Base-by-base conservation (phyloP, 805 yeast species). In the Aciculoconidium aculeatum region DNA sequence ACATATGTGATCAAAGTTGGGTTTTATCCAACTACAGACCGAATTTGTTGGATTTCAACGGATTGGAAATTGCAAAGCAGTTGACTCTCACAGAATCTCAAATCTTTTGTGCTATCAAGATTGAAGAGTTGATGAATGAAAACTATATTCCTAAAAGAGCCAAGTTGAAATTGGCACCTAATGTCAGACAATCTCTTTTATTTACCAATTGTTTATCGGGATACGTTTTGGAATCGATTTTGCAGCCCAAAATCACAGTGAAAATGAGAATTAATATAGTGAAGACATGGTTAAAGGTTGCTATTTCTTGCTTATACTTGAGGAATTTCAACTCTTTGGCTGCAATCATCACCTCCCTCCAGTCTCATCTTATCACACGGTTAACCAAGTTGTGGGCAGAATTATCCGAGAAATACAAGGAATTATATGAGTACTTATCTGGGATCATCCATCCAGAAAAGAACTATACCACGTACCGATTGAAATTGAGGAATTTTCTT, bases 321-420 rank as follows among this genome's bases (percentile, higher is more conserved):
- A 63, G 87, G 36, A 83, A 83, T 49, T 82, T 77, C 59, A 83
- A 83, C 47, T 77, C 92, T 0, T 59, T 83, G 37, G 88, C 90
- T 2, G 80, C 90, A 1, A 79, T 83, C 25, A 74, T 83, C 60
- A 80, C 87, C 1, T 69, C 87, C 2, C 59, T 83, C 37, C 94
- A 83, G 49, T 77, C 80, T 29, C 83, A 79, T 48, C 65, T 79
- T 23, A 58, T 83, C 23, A 75, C 85, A 0, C 65, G 92, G 49
- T 52, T 82, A 29, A 51, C 63, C n/a, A 61, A 54, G 23, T 48
- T 82, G 7, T 80, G 88, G 88, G 58, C 51, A 2, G 68, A 61
- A 1, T 49, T 82, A 20, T 65, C 77, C 1, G 70, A 60, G 3
- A 80, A 80, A 42, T 80, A 80, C 44, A 57, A 53, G 10, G 81